Conservation (phyloP, 208 protist genomes). For the Herpetomonas muscarum region DNA sequence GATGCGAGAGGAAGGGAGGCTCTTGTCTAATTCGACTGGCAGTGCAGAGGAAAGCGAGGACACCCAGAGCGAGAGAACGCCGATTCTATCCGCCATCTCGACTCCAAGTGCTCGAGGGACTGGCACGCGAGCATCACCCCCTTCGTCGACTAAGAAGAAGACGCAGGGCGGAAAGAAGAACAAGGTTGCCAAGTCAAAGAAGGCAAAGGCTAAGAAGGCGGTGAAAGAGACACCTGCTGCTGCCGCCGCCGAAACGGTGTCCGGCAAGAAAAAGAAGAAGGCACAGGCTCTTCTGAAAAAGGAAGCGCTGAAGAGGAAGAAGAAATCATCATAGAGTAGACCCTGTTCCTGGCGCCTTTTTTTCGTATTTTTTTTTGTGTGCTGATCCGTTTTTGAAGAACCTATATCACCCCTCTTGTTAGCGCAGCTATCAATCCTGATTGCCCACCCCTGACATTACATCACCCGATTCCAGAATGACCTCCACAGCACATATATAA, state of each 20-base stretch:
- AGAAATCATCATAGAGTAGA: background rate
- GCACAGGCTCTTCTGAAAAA: background rate
- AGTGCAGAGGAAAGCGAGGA: too few relatives aligned
- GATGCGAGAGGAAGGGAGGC: too few relatives aligned
- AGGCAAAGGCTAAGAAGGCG: constrained; percentile 3
- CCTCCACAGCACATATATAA: too few relatives aligned
- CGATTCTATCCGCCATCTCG: too few relatives aligned
- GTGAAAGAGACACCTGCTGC: background rate
- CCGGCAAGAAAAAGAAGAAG: constrained; percentile 1
- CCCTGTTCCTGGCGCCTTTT: background rate
- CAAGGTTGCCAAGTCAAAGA: constrained; percentile 6
- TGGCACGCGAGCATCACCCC: too few relatives aligned
- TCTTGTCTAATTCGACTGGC: too few relatives aligned
- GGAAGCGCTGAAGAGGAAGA: constrained; percentile 8
- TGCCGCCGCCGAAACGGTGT: background rate
- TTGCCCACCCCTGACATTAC: too few relatives aligned
- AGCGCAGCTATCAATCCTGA: background rate
- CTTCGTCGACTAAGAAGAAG: constrained; percentile 2
- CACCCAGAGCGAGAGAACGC: too few relatives aligned
- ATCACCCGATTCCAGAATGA: too few relatives aligned
- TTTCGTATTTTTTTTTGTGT: constrained; percentile 15
- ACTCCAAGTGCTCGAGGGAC: too few relatives aligned
- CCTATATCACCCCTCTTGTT: background rate
- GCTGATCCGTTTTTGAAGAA: background rate
- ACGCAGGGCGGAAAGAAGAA: background rate